These are phyloP conservation scores for Termitomyces heimii DNA, from an alignment of 768 basidiomycete species.

Conservation along the genomic window DNA sequence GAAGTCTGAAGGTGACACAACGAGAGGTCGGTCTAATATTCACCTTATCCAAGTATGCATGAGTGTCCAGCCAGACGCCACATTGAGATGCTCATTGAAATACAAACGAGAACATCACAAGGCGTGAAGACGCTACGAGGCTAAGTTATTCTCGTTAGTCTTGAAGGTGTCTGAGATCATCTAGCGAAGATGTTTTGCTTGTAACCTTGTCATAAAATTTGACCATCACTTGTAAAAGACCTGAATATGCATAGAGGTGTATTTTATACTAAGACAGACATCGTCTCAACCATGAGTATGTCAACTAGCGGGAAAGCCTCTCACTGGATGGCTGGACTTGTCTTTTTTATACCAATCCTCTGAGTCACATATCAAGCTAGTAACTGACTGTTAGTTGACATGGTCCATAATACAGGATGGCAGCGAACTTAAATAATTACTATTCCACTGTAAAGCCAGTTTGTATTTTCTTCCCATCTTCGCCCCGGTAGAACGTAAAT, in stretches of 20 bases:
- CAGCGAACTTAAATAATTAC: neutral
- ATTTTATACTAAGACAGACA: neutral
- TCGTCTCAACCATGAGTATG: neutral
- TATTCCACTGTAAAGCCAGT: neutral
- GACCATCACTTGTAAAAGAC: neutral
- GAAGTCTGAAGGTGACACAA: neutral
- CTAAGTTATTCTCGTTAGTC: neutral
- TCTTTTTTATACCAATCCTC: neutral
- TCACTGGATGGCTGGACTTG: neutral
- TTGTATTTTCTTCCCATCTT: neutral
- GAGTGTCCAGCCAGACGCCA: constrained; percentile 54
- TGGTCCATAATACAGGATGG: neutral
- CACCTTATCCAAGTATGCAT: constrained; percentile 65
- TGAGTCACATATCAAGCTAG: neutral
- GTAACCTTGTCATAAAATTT: neutral
- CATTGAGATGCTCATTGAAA: constrained; percentile 77
- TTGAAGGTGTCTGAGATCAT: constrained; percentile 39
- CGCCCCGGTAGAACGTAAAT: neutral
- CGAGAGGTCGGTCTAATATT: neutral
- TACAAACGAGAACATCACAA: constrained; percentile 72
- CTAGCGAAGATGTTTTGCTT: neutral
- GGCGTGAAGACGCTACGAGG: constrained; percentile 41
- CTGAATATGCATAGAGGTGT: neutral
- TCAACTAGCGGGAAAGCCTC: neutral
- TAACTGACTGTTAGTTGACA: neutral